Evolutionary conservation across 805 yeast species (phyloP).

Genomic region (Lipomyces sp.): DNA sequence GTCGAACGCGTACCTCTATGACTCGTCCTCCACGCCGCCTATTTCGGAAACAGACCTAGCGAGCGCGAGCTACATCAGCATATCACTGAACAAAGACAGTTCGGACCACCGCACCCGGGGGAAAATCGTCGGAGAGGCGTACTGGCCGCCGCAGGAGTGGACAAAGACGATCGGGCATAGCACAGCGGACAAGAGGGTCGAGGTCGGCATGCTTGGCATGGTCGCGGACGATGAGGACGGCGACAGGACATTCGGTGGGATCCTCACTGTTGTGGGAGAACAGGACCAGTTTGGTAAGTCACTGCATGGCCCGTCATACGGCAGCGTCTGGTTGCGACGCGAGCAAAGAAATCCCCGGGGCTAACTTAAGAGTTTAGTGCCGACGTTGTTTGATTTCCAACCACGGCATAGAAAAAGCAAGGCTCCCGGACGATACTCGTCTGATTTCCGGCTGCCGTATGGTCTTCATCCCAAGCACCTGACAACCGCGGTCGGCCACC

Average conservation of each 20-base stretch:
- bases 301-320: no score
- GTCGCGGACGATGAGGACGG: constrained; percentile 19
- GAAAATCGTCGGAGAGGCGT: constrained; percentile 19
- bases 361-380: no score
- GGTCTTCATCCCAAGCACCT: constrained; percentile 28
- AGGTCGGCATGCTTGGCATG: constrained; percentile 23
- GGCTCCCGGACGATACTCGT: constrained; percentile 11
- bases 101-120: constrained; percentile 6
- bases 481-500: constrained; percentile 15
- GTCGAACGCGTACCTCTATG: constrained; percentile 3
- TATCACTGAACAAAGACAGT: constrained; percentile 6
- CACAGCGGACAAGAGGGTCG: constrained; percentile 8
- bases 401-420: constrained; percentile 19
- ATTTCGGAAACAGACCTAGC: not conserved
- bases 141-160: constrained; percentile 24
- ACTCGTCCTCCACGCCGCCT: not conserved
- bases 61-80: constrained; percentile 10
- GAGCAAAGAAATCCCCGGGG: no score
- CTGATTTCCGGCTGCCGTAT: constrained; percentile 24
- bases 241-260: constrained; percentile 27
- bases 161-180: constrained; percentile 15
- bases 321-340: no score
- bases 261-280: constrained; percentile 27
- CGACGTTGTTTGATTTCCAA: constrained; percentile 23
- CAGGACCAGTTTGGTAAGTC: constrained; percentile 23